Conservation (phyloP, 805 yeast genomes). For the Saccharomyces mikatae region DNA sequence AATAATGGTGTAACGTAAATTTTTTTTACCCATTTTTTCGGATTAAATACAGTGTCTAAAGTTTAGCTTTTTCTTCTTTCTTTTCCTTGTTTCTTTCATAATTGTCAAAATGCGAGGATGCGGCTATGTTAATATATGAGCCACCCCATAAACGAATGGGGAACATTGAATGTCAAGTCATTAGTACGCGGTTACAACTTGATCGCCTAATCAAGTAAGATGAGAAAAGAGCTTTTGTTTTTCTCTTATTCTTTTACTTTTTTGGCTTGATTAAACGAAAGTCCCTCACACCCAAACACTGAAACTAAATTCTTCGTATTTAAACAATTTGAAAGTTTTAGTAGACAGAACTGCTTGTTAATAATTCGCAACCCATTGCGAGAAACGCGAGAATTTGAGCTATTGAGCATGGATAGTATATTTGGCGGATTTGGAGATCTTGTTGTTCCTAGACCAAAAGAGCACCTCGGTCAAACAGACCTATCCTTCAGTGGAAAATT, state of each 20-base stretch:
- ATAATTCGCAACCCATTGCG: not conserved
- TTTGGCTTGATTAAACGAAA: not conserved
- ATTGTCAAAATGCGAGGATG: not conserved
- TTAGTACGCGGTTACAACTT: not conserved
- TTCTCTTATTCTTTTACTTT: not conserved
- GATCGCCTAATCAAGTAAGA: not conserved
- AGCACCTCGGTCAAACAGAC: slow-evolving; percentile 33
- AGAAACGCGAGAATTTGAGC: not conserved
- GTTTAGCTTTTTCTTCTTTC: not conserved
- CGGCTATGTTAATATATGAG: not conserved
- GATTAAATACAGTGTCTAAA: not conserved
- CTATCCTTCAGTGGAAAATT: slow-evolving; percentile 36
- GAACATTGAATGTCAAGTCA: not conserved
- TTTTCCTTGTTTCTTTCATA: not conserved
- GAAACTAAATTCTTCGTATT: not conserved
- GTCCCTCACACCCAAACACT: not conserved
- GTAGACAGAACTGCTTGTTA: not conserved
- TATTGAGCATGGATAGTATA: slow-evolving; percentile 10
- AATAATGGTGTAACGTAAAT: not conserved
- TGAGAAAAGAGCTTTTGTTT: not conserved
- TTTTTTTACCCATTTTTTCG: not conserved
- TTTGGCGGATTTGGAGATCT: slow-evolving; percentile 12
- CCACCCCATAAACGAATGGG: not conserved
- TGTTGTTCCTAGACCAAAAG: slow-evolving; percentile 11
- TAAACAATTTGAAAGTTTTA: not conserved